These are phyloP conservation scores for Camelina hispida DNA, from an alignment of 345 rosid genomes.

Conservation along the genomic window DNA sequence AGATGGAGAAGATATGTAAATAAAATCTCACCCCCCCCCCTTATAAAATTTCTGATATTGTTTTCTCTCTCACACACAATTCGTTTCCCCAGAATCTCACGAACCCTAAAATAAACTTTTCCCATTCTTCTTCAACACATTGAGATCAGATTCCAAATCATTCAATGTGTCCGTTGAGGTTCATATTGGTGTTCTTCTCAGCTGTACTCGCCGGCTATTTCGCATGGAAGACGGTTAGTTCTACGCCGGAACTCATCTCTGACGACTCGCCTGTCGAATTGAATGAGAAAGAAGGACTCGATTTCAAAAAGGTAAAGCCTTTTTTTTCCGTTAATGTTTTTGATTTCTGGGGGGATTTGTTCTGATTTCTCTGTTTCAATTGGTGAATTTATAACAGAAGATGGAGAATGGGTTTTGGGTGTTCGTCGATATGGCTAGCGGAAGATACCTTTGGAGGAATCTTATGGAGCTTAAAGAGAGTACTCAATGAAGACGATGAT, in stretches of 20 bases:
- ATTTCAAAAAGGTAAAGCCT: constrained; percentile 57
- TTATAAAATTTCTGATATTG: not conserved
- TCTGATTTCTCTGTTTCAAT: constrained; percentile 10
- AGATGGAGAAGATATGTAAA: constrained; percentile 34
- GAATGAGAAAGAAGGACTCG: constrained; percentile 53
- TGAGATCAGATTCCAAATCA: constrained; percentile 22
- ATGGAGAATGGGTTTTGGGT: constrained; percentile 79
- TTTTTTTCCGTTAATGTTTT: not conserved
- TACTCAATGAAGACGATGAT: constrained; percentile 27
- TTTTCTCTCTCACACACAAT: constrained; percentile 22
- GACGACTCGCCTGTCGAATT: constrained; percentile 50
- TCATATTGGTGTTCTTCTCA: constrained; percentile 87
- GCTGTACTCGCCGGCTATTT: constrained; percentile 81
- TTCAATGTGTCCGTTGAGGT: constrained; percentile 78
- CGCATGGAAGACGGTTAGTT: constrained; percentile 83
- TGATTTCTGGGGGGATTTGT: not conserved
- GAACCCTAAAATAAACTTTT: constrained; percentile 21
- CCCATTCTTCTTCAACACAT: not conserved
- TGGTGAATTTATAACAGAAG: constrained; percentile 47
- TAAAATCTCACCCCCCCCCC: constrained; percentile 9
- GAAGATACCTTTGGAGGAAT: constrained; percentile 82
- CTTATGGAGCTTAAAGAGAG: constrained; percentile 57
- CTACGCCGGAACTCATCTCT: constrained; percentile 53
- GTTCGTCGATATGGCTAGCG: constrained; percentile 91
- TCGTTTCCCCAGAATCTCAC: constrained; percentile 12